Percentiles rank a stretch among this genome's conserved stretches.
Conservation (phyloP, 1,284 basidiomycete genomes). For the Pyrrhoderma lamaoense region DNA sequence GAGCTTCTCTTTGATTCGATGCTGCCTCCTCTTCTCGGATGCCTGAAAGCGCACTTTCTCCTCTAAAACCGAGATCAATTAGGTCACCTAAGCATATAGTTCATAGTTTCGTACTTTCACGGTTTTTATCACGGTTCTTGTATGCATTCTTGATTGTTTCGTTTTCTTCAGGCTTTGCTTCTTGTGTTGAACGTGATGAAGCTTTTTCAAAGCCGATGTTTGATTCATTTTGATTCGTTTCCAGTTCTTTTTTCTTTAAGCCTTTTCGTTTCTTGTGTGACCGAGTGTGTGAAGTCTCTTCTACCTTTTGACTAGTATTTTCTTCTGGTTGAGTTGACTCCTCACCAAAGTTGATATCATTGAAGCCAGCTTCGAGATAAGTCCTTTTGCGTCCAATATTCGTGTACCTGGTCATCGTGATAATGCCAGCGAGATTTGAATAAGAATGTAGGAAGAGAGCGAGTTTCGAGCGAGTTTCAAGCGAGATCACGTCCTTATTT, state of each 20-base stretch:
- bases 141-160: conserved; percentile 12
- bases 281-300: conserved; percentile 16
- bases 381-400: conserved; percentile 65
- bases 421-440: neutral
- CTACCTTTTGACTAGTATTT: neutral
- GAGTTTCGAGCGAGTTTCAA: too few relatives aligned
- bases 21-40: conserved; percentile 59
- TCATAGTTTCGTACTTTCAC: conserved; percentile 14
- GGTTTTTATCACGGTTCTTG: conserved; percentile 5
- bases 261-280: conserved; percentile 28
- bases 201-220: neutral
- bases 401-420: conserved; percentile 62
- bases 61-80: conserved; percentile 13
- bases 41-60: conserved; percentile 28
- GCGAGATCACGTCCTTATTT: too few relatives aligned
- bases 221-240: conserved; percentile 19
- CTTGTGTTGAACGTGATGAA: neutral
- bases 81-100: conserved; percentile 21
- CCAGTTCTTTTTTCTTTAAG: conserved; percentile 25
- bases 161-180: neutral
- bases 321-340: conserved; percentile 36
- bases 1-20: conserved; percentile 57
- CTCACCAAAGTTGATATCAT: conserved; percentile 20
- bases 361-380: conserved; percentile 58
- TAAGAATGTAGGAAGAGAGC: neutral